A percentile compares a stretch with the other conserved stretches of the same genome.
Evolutionary conservation across 2,329 filamentous ascomycete species (phyloP).

Genomic region (Fonsecaea erecta): DNA sequence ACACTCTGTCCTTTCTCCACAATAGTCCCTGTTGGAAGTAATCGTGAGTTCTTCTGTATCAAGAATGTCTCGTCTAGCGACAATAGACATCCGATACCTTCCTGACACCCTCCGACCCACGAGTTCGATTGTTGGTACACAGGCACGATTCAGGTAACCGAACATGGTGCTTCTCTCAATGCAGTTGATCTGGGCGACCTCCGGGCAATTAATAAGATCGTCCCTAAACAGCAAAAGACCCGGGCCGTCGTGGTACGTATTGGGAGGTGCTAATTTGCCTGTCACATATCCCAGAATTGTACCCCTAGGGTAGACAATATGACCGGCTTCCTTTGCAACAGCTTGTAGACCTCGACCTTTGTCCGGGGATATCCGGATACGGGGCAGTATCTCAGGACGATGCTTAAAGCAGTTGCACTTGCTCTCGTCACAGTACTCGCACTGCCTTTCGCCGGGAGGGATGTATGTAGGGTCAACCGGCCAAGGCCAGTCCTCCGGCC

Average conservation of each 20-base stretch:
- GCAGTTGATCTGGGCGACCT: too few relatives aligned
- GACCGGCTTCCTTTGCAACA: not conserved
- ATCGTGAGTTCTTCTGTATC: too few relatives aligned
- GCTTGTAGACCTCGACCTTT: not conserved
- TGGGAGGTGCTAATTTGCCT: not conserved
- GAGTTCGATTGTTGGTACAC: too few relatives aligned
- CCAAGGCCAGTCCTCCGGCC: not conserved
- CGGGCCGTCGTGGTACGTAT: not conserved
- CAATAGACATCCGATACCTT: too few relatives aligned
- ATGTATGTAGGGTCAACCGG: not conserved
- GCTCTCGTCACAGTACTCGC: not conserved
- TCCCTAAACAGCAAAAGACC: not conserved
- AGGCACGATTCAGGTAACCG: too few relatives aligned
- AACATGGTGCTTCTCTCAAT: too few relatives aligned
- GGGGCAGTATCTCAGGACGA: not conserved
- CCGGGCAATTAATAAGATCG: not conserved
- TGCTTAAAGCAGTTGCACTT: not conserved
- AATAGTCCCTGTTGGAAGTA: too few relatives aligned
- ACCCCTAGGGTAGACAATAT: not conserved
- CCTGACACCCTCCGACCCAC: too few relatives aligned
- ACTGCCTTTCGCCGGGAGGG: not conserved
- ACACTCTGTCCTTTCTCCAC: conserved; percentile 1
- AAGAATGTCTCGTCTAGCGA: too few relatives aligned
- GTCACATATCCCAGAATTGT: not conserved
- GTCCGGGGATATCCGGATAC: not conserved